These are phyloP conservation scores for Smallanthus sonchifolius DNA, from an alignment of 129 eudicot genomes.

Conservation along the genomic window DNA sequence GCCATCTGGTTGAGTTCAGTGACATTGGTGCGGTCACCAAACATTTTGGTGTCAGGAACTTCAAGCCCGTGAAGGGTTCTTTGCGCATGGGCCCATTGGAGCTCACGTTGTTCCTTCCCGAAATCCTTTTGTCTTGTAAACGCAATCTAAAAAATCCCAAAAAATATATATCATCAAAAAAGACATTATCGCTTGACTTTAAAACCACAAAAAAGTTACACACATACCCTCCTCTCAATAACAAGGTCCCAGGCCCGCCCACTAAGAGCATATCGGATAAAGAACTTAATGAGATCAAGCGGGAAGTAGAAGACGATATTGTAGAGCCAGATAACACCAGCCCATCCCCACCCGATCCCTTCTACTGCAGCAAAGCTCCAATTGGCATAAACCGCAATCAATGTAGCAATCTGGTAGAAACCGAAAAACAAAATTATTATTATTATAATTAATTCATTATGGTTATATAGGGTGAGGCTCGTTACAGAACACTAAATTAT, in stretches of 20 bases:
- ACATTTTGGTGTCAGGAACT: slow-evolving; percentile 91
- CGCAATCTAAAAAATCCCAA: slow-evolving; percentile 53
- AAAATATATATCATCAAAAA: background rate
- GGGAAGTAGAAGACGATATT: slow-evolving; percentile 77
- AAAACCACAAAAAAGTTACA: background rate
- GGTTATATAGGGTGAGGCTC: no score
- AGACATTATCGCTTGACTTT: background rate
- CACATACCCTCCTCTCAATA: slow-evolving; percentile 85
- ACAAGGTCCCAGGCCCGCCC: slow-evolving; percentile 99
- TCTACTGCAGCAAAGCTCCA: slow-evolving; percentile 98
- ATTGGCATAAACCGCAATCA: slow-evolving; percentile 90
- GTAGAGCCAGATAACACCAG: slow-evolving; percentile 98
- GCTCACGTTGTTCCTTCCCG: slow-evolving; percentile 96
- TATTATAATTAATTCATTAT: no score
- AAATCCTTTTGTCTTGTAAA: slow-evolving; percentile 95
- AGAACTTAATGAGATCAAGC: slow-evolving; percentile 81
- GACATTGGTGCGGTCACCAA: slow-evolving; percentile 58
- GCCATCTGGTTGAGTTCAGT: slow-evolving; percentile 97
- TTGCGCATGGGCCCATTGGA: slow-evolving; percentile 97
- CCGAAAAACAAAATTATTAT: background rate
- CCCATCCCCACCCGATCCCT: slow-evolving; percentile 99
- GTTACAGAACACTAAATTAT: no score
- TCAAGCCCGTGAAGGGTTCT: slow-evolving; percentile 98
- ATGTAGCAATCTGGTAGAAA: slow-evolving; percentile 70
- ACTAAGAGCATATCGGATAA: slow-evolving; percentile 81